Evolutionary conservation across 208 protist genomes (phyloP).

Genomic region (Trypanosomatidae sp.): DNA sequence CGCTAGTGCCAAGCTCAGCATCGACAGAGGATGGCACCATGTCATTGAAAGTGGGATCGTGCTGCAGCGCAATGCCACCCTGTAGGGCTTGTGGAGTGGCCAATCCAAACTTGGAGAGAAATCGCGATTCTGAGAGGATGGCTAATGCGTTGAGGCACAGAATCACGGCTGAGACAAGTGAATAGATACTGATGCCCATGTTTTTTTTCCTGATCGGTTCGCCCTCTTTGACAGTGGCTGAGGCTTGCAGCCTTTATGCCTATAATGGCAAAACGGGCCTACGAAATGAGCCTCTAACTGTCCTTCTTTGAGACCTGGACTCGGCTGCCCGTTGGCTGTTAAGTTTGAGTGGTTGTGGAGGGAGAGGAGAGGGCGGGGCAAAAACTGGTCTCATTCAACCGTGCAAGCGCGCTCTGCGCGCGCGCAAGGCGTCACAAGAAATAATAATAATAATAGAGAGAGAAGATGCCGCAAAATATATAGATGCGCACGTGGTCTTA

Average conservation of each 20-base stretch:
- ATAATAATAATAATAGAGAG: neutral
- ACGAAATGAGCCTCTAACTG: neutral
- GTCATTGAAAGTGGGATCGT: constrained; percentile 25
- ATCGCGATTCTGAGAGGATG: constrained; percentile 84
- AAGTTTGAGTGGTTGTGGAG: neutral
- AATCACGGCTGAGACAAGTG: constrained; percentile 47
- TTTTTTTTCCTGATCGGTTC: neutral
- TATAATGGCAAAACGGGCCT: neutral
- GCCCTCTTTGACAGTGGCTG: neutral
- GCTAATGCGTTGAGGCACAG: constrained; percentile 79
- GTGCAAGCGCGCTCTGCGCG: neutral
- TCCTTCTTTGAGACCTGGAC: neutral
- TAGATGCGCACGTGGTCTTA: too few relatives aligned
- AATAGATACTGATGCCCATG: constrained; percentile 81
- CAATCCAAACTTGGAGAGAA: constrained; percentile 76
- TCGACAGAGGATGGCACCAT: constrained; percentile 24
- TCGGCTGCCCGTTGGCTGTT: neutral
- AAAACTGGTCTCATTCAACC: neutral
- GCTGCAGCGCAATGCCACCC: constrained; percentile 2
- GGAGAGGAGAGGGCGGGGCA: too few relatives aligned
- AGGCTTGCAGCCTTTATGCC: neutral
- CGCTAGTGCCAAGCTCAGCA: neutral
- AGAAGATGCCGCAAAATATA: neutral
- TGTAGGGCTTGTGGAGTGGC: constrained; percentile 31
- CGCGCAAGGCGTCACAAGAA: neutral